These are phyloP conservation scores for Microglena sp. DNA, from an alignment of 139 green algal species.

Conservation along the genomic window DNA sequence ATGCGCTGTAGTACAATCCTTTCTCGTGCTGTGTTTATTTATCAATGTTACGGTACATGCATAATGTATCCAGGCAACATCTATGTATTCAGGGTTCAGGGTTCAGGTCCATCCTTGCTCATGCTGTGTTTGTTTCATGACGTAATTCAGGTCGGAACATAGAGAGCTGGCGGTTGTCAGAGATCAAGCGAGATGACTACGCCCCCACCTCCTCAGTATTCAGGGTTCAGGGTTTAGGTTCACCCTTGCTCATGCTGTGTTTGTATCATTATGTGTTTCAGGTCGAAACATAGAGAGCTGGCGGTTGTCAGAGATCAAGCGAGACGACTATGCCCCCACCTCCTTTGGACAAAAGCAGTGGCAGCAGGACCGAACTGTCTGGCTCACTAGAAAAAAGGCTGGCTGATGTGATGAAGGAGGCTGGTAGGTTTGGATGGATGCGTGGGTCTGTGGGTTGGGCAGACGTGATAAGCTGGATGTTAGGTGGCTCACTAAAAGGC, in stretches of 20 bases:
- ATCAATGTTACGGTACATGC: background rate
- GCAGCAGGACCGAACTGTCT: conserved; percentile 24
- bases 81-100: no score
- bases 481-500: no score
- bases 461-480: no score
- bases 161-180: conserved; percentile 27
- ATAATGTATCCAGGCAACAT: background rate
- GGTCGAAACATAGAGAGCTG: conserved; percentile 32
- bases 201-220: no score
- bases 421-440: conserved; percentile 7
- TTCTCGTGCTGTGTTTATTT: background rate
- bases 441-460: no score
- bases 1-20: background rate
- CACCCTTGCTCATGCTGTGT: no score
- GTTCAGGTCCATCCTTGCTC: no score
- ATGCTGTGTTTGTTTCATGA: background rate
- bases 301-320: conserved; percentile 34
- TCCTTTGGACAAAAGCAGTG: conserved; percentile 22
- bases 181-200: conserved; percentile 46
- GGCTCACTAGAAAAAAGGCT: conserved; percentile 18
- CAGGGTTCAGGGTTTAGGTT: no score
- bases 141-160: conserved; percentile 24
- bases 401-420: conserved; percentile 18
- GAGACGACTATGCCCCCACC: conserved; percentile 43
- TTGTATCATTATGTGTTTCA: no score